A percentile compares a stretch with the other conserved stretches of the same genome.
Conservation (phyloP, 306 rosid genomes). For the Citrullus amarus region DNA sequence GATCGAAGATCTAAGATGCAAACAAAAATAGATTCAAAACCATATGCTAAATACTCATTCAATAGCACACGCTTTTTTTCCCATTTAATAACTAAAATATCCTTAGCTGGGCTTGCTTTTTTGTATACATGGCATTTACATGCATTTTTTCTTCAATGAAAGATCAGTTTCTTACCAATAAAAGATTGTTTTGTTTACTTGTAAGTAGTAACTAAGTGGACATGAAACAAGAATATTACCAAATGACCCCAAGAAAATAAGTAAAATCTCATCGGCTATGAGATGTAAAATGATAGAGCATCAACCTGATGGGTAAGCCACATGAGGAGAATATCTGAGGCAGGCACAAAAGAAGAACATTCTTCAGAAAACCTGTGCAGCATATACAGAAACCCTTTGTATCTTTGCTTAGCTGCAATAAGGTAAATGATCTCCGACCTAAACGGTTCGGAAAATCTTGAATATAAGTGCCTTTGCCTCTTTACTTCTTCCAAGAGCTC, state of each 20-base stretch:
- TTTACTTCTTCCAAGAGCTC: constrained; percentile 34
- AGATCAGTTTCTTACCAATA: too few relatives aligned
- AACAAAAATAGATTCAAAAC: background rate
- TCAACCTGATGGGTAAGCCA: constrained; percentile 83
- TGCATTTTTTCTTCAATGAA: too few relatives aligned
- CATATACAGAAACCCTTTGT: constrained; percentile 54
- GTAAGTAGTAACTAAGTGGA: too few relatives aligned
- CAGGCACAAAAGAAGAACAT: constrained; percentile 46
- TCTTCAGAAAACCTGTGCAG: constrained; percentile 34
- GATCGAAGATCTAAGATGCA: background rate
- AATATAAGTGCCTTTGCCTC: constrained; percentile 35
- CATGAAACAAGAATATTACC: too few relatives aligned
- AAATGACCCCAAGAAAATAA: too few relatives aligned
- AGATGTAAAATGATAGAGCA: background rate
- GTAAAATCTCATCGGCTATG: too few relatives aligned
- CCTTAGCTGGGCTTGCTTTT: background rate
- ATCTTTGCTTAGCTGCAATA: constrained; percentile 68
- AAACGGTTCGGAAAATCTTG: constrained; percentile 42
- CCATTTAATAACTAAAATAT: too few relatives aligned
- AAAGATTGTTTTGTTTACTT: too few relatives aligned
- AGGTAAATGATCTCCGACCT: constrained; percentile 59
- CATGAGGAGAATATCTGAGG: constrained; percentile 73
- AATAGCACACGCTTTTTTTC: background rate
- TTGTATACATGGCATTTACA: too few relatives aligned
- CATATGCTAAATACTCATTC: background rate